phyloP scores from a whole-genome alignment of 306 rosid genomes.

The Mimosa pudica region DNA sequence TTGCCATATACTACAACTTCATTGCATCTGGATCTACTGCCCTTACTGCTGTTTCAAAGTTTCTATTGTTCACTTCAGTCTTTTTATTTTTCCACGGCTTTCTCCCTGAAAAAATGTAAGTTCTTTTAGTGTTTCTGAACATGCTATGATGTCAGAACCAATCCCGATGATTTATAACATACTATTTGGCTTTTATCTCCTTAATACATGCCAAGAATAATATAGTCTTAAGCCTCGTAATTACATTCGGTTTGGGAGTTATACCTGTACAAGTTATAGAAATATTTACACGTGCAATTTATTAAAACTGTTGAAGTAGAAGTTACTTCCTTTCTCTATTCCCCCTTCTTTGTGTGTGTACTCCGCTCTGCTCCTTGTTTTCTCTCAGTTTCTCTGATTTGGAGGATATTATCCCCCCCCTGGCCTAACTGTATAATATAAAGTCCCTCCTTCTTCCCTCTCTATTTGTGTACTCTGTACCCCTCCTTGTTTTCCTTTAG shows the following conservation, averaged over 20 bases:
- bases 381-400: background rate
- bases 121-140: constrained; percentile 24
- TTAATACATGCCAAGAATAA: background rate
- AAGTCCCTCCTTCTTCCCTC: no score
- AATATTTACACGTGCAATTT: no score
- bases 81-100: constrained; percentile 63
- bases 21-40: constrained; percentile 68
- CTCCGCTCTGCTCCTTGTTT: background rate
- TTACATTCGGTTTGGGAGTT: no score
- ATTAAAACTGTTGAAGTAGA: no score
- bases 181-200: background rate
- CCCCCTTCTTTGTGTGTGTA: no score
- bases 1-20: constrained; percentile 80
- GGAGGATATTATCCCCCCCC: background rate
- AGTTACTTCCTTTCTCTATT: no score
- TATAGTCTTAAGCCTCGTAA: no score
- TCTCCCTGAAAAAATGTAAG: constrained; percentile 84
- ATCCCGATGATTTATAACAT: constrained; percentile 19
- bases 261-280: no score
- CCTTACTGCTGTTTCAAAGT: constrained; percentile 68
- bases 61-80: constrained; percentile 53
- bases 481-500: background rate
- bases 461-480: no score
- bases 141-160: constrained; percentile 13
- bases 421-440: background rate